Percentiles rank a stretch among this genome's conserved stretches.
Evolutionary conservation across 805 yeast species (phyloP).

Genomic region (Brettanomyces bruxellensis): DNA sequence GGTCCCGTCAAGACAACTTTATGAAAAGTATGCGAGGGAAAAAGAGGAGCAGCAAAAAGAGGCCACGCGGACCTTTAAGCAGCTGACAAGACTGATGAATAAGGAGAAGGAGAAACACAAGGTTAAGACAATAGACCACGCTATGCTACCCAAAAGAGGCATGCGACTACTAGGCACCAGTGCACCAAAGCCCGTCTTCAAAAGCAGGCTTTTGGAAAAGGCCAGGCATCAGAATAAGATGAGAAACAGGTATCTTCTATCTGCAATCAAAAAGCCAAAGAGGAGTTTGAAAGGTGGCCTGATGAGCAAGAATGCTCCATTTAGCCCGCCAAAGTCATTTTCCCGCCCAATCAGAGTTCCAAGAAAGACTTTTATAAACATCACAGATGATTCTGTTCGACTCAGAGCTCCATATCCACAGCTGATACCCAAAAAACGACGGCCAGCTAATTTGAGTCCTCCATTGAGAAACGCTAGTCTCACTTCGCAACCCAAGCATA

Average conservation of each 20-base stretch:
- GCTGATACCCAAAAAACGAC: neutral
- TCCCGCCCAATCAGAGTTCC: neutral
- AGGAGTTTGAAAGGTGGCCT: neutral
- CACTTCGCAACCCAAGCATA: too few species aligned
- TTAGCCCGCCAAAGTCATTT: neutral
- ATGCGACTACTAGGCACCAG: neutral
- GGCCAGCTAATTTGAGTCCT: too few species aligned
- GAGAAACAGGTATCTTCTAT: slow-evolving; percentile 12
- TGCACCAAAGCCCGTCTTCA: slow-evolving; percentile 8
- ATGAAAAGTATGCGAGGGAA: slow-evolving; percentile 30
- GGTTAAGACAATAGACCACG: slow-evolving; percentile 25
- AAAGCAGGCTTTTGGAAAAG: slow-evolving; percentile 22
- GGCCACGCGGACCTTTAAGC: slow-evolving; percentile 36
- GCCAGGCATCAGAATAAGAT: slow-evolving; percentile 22
- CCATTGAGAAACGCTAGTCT: too few species aligned
- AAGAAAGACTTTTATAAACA: neutral
- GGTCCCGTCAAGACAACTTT: slow-evolving; percentile 31
- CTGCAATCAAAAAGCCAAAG: neutral
- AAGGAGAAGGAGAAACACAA: slow-evolving; percentile 33
- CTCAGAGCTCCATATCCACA: neutral
- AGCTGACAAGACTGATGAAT: slow-evolving; percentile 30
- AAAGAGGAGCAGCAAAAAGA: slow-evolving; percentile 34
- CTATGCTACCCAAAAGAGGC: slow-evolving; percentile 12
- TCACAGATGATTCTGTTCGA: neutral
- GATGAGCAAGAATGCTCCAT: too few species aligned